Conservation (phyloP, 2,329 filamentous ascomycete genomes). For the Colletotrichum euphorbiae region DNA sequence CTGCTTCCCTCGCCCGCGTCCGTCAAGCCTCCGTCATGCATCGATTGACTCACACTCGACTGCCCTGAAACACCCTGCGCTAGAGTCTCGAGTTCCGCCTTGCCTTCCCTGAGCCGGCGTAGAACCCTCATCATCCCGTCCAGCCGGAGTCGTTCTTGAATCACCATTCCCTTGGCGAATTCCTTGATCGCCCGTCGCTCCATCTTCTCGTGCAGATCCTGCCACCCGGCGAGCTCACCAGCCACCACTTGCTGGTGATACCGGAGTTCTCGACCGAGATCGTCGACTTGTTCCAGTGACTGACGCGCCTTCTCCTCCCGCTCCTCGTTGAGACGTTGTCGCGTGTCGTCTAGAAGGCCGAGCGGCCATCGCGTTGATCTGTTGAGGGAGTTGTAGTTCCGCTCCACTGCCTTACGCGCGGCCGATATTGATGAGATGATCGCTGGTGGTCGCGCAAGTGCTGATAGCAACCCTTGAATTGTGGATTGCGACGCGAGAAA, state of each 20-base stretch:
- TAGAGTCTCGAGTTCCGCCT: constrained; percentile 33
- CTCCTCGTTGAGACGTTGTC: constrained; percentile 84
- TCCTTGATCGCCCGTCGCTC: constrained; percentile 80
- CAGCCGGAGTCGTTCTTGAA: constrained; percentile 82
- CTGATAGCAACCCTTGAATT: constrained; percentile 81
- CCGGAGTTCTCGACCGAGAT: constrained; percentile 82
- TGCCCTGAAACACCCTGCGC: constrained; percentile 32
- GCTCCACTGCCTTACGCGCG: constrained; percentile 79
- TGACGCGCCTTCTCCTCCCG: constrained; percentile 83
- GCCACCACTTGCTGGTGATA: constrained; percentile 97
- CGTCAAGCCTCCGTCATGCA: constrained; percentile 12
- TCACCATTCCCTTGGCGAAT: constrained; percentile 81
- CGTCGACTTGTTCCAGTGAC: constrained; percentile 76
- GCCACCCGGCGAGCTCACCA: constrained; percentile 91
- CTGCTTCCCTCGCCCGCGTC: constrained; percentile 37
- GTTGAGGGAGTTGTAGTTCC: constrained; percentile 79
- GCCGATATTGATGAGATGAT: constrained; percentile 82
- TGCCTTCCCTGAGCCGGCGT: constrained; percentile 64
- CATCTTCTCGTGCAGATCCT: constrained; percentile 85
- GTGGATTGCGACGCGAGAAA: constrained; percentile 86
- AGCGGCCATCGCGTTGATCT: constrained; percentile 84
- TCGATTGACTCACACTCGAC: constrained; percentile 38
- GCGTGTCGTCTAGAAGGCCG: constrained; percentile 85
- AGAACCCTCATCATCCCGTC: constrained; percentile 85
- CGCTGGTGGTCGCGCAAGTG: constrained; percentile 81